These are phyloP conservation scores for Boletus vinaceobasis DNA, from an alignment of 768 basidiomycete genomes.

Conservation along the genomic window DNA sequence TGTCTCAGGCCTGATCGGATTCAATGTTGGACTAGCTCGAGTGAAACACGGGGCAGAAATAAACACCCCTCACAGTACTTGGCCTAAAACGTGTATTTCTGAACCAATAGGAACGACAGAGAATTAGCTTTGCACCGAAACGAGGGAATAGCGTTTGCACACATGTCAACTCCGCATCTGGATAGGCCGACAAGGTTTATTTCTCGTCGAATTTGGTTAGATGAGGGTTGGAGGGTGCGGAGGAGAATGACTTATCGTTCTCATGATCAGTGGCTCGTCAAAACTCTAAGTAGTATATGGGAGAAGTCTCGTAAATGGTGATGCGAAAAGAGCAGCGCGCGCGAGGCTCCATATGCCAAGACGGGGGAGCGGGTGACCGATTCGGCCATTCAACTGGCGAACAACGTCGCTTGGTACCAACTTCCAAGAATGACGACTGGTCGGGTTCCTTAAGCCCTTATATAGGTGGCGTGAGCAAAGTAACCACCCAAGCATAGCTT, in stretches of 20 bases:
- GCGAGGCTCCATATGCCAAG: background rate
- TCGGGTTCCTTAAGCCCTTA: background rate
- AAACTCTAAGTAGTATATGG: constrained; percentile 14
- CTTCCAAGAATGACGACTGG: background rate
- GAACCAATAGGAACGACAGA: background rate
- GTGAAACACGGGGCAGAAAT: background rate
- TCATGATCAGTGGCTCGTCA: constrained; percentile 17
- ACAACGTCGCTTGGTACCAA: background rate
- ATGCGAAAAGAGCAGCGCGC: background rate
- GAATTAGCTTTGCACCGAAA: background rate
- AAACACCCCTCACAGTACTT: background rate
- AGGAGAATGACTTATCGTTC: constrained; percentile 12
- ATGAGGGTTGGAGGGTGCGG: constrained; percentile 6
- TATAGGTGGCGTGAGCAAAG: background rate
- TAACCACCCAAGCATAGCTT: background rate
- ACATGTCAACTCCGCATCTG: background rate
- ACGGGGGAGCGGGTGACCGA: background rate
- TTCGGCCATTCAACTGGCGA: background rate
- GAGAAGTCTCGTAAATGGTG: constrained; percentile 20
- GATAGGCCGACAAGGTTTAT: background rate
- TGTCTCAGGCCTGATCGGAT: background rate
- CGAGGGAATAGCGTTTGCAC: background rate
- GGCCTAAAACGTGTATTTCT: background rate
- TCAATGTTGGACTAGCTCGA: background rate
- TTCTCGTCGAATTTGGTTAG: constrained; percentile 19